Evolutionary conservation across 2,329 filamentous ascomycete genomes (phyloP).

Genomic region (Fusarium foetens): DNA sequence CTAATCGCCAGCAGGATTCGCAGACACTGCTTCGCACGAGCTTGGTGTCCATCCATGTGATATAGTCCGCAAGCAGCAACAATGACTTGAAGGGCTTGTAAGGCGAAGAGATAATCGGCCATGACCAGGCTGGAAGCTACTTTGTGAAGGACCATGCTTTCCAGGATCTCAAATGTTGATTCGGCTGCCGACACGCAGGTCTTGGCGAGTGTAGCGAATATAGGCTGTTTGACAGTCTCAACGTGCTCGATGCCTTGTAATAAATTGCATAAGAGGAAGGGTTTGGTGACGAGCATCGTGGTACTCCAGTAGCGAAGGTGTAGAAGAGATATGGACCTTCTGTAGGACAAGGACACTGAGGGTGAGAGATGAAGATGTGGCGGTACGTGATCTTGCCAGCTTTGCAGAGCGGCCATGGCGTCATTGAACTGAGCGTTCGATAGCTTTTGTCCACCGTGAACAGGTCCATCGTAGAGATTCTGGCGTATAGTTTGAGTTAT

Average conservation of each 20-base stretch:
- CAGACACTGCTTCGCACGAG: not conserved
- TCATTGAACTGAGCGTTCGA: not conserved
- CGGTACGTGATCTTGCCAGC: not conserved
- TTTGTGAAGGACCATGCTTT: fast-evolving
- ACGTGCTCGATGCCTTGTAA: not conserved
- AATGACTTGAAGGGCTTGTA: not conserved
- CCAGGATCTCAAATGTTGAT: not conserved
- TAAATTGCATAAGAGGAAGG: not conserved
- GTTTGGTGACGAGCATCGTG: not conserved
- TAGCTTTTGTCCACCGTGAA: not conserved
- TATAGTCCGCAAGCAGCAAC: not conserved
- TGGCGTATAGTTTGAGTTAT: not conserved
- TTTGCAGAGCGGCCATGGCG: fast-evolving
- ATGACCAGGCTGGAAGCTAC: not conserved
- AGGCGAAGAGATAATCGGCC: not conserved
- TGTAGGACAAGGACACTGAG: not conserved
- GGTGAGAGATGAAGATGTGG: not conserved
- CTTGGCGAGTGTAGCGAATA: not conserved
- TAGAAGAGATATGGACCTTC: not conserved
- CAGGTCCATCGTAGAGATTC: not conserved
- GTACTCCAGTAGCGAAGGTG: not conserved
- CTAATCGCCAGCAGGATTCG: fast-evolving
- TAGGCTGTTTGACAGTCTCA: fast-evolving
- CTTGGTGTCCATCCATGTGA: not conserved
- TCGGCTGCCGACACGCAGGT: not conserved